These are phyloP conservation scores for Trichomonascaceae sp. DNA, from an alignment of 1,139 yeast genomes.

Conservation along the genomic window DNA sequence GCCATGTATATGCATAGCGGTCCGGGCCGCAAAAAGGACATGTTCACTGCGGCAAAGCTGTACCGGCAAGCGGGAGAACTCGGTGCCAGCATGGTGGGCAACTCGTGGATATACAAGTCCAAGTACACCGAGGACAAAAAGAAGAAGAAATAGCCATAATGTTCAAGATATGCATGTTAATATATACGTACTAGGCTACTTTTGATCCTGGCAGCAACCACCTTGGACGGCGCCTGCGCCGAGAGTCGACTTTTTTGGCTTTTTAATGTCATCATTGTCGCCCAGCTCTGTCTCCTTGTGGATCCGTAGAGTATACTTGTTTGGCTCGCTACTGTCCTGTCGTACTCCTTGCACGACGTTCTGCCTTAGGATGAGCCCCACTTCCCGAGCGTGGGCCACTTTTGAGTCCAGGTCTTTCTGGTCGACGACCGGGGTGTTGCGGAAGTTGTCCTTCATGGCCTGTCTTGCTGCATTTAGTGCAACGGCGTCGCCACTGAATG, in stretches of 20 bases:
- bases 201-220: no score
- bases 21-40: slow-evolving; percentile 45
- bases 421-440: slow-evolving; percentile 29
- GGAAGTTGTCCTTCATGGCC: slow-evolving; percentile 51
- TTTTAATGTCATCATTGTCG: slow-evolving; percentile 56
- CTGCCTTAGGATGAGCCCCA: slow-evolving; percentile 49
- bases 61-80: slow-evolving; percentile 51
- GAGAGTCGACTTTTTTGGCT: slow-evolving; percentile 3
- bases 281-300: slow-evolving; percentile 81
- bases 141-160: slow-evolving; percentile 7
- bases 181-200: no score
- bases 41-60: slow-evolving; percentile 57
- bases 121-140: slow-evolving; percentile 35
- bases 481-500: slow-evolving; percentile 44
- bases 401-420: slow-evolving; percentile 35
- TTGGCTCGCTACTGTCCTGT: slow-evolving; percentile 32
- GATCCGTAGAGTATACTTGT: slow-evolving; percentile 42
- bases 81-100: slow-evolving; percentile 56
- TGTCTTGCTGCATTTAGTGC: slow-evolving; percentile 42
- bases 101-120: slow-evolving; percentile 67
- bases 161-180: no score
- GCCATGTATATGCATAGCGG: slow-evolving; percentile 53
- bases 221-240: no score
- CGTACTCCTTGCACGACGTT: slow-evolving; percentile 82
- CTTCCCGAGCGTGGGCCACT: slow-evolving; percentile 45